Conservation (phyloP, 148 eudicot genomes). For the Polygonum aviculare region DNA sequence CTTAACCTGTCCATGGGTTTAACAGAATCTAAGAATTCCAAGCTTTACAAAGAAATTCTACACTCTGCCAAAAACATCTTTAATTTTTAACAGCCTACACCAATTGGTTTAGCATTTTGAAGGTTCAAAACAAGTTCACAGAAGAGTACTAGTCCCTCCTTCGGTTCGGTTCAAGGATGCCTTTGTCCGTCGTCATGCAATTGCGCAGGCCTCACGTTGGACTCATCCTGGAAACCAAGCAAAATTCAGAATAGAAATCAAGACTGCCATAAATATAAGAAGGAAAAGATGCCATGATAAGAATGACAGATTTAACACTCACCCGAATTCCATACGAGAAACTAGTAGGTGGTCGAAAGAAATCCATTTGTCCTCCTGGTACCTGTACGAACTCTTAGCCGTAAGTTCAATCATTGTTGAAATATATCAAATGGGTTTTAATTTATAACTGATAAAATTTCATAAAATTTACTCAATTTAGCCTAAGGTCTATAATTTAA, state of each 20-base stretch:
- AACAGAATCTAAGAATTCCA: neutral
- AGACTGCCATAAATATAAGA: neutral
- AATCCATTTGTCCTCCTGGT: slow-evolving; percentile 98
- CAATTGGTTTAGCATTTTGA: neutral
- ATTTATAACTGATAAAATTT: neutral
- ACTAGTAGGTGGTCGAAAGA: slow-evolving; percentile 51
- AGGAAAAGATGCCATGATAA: too few species aligned
- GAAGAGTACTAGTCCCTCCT: neutral
- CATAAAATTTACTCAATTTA: neutral
- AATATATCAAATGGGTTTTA: neutral
- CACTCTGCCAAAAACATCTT: slow-evolving; percentile 3
- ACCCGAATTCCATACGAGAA: slow-evolving; percentile 79
- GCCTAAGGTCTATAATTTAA: neutral
- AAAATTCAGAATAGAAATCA: neutral
- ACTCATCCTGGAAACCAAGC: slow-evolving; percentile 56
- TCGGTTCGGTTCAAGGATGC: slow-evolving; percentile 38
- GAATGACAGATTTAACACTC: slow-evolving; percentile 18
- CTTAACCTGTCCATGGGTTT: neutral
- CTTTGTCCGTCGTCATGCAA: slow-evolving; percentile 71
- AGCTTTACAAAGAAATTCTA: slow-evolving; percentile 1
- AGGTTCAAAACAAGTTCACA: neutral
- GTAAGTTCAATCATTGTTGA: neutral
- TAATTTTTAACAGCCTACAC: neutral
- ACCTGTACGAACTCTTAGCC: slow-evolving; percentile 9
- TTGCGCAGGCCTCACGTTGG: slow-evolving; percentile 69